phyloP scores from a whole-genome alignment of 2,329 filamentous ascomycete species.

The Grosmannia clavigera region DNA sequence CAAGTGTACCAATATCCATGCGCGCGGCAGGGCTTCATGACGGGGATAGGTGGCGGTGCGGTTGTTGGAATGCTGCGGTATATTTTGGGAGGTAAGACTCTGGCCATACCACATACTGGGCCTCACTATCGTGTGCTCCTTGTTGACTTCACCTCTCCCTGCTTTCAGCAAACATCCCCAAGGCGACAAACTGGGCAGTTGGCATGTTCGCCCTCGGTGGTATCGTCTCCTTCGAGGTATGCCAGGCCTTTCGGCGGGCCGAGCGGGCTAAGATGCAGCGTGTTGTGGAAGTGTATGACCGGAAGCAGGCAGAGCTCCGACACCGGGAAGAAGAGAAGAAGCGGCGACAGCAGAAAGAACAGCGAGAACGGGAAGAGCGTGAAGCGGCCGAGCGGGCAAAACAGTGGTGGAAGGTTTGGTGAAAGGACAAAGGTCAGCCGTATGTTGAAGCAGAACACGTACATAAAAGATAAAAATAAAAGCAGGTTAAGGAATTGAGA shows the following conservation, averaged over 20 bases:
- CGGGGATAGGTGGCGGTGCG: constrained; percentile 71
- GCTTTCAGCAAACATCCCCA: constrained; percentile 41
- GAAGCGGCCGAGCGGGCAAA: constrained; percentile 16
- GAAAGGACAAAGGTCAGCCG: neutral
- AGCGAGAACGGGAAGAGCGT: constrained; percentile 17
- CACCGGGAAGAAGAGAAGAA: constrained; percentile 38
- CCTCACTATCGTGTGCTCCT: neutral
- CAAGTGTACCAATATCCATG: constrained; percentile 71
- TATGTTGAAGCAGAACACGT: neutral
- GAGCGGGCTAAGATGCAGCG: constrained; percentile 77
- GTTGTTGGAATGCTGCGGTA: constrained; percentile 62
- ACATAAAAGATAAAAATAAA: neutral
- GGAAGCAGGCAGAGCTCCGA: constrained; percentile 50
- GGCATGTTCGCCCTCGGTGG: constrained; percentile 59
- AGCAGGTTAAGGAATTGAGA: neutral
- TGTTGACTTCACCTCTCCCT: neutral
- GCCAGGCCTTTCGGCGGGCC: constrained; percentile 58
- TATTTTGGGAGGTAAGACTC: constrained; percentile 53
- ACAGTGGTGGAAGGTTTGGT: constrained; percentile 46
- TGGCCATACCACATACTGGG: neutral
- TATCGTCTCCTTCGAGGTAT: constrained; percentile 71
- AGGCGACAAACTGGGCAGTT: constrained; percentile 76
- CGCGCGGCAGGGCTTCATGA: constrained; percentile 67
- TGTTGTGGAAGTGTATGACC: constrained; percentile 69
- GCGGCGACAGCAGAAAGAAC: constrained; percentile 14